phyloP scores from a whole-genome alignment of 805 yeast species.

The Hyphopichia homilentoma region DNA sequence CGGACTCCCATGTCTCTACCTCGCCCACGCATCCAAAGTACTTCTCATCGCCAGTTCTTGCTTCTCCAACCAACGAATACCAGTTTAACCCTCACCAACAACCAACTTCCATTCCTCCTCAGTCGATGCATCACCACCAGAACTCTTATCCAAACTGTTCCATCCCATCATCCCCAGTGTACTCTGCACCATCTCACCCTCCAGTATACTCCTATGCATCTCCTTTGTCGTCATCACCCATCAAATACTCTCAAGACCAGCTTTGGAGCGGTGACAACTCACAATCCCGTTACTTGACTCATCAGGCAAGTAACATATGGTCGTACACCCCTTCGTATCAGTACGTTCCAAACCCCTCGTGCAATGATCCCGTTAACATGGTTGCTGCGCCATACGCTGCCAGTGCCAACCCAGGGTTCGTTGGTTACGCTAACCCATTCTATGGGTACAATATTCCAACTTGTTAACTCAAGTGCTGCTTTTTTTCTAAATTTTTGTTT shows the following conservation, averaged over 20 bases:
- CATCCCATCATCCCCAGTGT: constrained; percentile 19
- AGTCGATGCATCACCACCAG: constrained; percentile 12
- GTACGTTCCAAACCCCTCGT: constrained; percentile 9
- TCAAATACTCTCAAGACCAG: constrained; percentile 17
- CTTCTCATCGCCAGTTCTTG: not conserved
- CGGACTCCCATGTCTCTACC: no score
- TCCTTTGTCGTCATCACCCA: constrained; percentile 26
- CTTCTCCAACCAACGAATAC: constrained; percentile 2
- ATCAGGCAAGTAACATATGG: constrained; percentile 16
- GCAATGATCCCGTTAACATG: constrained; percentile 2
- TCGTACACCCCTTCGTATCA: constrained; percentile 20
- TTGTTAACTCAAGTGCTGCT: constrained; percentile 11
- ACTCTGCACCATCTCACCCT: constrained; percentile 14
- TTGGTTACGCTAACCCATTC: constrained; percentile 37
- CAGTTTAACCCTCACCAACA: constrained; percentile 1
- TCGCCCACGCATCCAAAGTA: constrained; percentile 5
- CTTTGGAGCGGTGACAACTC: constrained; percentile 20
- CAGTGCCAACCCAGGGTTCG: constrained; percentile 15
- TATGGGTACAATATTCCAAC: constrained; percentile 32
- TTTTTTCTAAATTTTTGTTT: constrained; percentile 1
- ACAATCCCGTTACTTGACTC: constrained; percentile 5
- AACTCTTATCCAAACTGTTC: constrained; percentile 7
- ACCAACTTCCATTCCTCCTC: constrained; percentile 5
- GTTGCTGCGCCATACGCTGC: constrained; percentile 16
- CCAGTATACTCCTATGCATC: constrained; percentile 19